Evolutionary conservation across 768 basidiomycete genomes (phyloP), one percentile per base, ranked within the genome.

Genomic region (Russula ochroleuca): DNA sequence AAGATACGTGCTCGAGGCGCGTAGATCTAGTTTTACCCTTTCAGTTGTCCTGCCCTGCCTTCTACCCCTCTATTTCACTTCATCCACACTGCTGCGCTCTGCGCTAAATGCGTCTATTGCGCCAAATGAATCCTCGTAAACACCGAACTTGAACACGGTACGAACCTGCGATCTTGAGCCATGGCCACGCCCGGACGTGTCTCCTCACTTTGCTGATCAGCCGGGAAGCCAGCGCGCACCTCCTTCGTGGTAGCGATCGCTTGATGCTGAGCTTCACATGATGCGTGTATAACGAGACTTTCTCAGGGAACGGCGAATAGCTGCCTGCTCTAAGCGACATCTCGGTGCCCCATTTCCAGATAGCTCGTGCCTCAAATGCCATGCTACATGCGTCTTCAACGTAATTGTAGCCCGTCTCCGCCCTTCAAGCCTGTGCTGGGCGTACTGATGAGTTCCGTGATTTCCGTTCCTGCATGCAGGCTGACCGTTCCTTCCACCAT

Each of bases 1-100:
- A 85, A 85, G 75, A 92, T 92, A 70, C 86, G 88, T 70, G 82
- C 82, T 65, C 83, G 89, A 67, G 88, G 89, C 70, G 85, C 84
- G 71, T 91, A 76, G 70, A 64, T 75, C 51, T 63, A 50, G 53
- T 53, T 54, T 5, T 65, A 59, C 53, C 49, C 21, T 37, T 38
- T 45, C 28, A 37, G 43, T 23, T 62, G 54, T 41, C 43, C 33
- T 65, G 51, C 49, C 62, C 15, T 58, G 52, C 57, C 21, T 56
- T 50, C 33, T 38, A 49, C 48, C 59, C 48, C 59, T 13, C 49
- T 51, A 55, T 57, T 55, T 47, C 48, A 48, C 54, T 41, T 64
- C 47, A 21, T 56, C 31, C 49, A 53, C 28, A 28, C 38, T 50
- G 54, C 63, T 61, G 63, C 63, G 63, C 59, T 23, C 54, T 45